Evolutionary conservation across 1,284 basidiomycete species (phyloP), one percentile per base, ranked within the genome.

Genomic region (Exobasidium cylindrosporum): DNA sequence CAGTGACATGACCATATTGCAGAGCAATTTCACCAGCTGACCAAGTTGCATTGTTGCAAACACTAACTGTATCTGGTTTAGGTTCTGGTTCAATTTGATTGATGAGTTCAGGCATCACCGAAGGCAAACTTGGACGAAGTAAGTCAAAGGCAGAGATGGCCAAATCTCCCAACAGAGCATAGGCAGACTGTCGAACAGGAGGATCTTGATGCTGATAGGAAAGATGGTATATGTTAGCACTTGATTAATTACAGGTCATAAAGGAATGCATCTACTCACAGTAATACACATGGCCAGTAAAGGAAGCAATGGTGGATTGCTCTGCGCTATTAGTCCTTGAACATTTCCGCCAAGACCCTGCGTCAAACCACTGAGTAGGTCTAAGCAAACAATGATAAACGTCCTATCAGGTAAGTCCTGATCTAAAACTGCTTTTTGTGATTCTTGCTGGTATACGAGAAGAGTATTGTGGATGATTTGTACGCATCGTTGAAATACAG

Each of bases 41-140:
- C 96, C 96, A 99, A 0, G 95, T 94, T n/a, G 96, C 96, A 78
- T 99, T 99, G 83, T 99, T 99, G 82, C 92, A 96, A 11, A 96
- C 96, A 68, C 90, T 93, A 65, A 97, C 87, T 78, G 93, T 92
- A 80, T 96, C 92, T 43, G 89, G 85, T 77, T 90, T 90, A 2
- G 91, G 89, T 75, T 94, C 91, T 1, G 90, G 88, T 68, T 93
- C 89, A 65, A 99, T 89, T 78, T 98, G 93, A 46, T 86, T 82
- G 61, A 92, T 90, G 60, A 98, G 85, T 75, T 94, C 89, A 17
- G 88, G 85, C 90, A 98, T 95, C 78, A 97, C 88, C 32, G 86
- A 85, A 0, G 89, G 86, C 82, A 97, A 54, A 50, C 58, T 72
- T 11, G 92, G 90, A 58, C 90, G 87, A 68, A 99, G 84, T 24